Conservation (phyloP, 139 green algal genomes). For the Pycnococcus provasolii region DNA sequence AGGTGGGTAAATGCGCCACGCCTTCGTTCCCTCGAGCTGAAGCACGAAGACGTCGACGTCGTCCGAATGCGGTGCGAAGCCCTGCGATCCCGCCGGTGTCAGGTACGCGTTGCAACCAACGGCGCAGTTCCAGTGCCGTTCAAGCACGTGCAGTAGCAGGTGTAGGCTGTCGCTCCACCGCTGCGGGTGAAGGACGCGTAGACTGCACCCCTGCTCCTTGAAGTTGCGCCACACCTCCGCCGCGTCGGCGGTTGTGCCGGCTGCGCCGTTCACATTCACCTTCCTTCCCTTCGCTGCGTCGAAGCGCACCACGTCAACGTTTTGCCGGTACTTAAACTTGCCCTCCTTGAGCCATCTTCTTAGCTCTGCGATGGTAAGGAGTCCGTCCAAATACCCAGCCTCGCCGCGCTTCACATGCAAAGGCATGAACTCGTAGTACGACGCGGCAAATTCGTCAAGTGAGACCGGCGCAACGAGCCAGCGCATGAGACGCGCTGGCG, state of each 20-base stretch:
- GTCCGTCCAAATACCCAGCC: slow-evolving; percentile 30
- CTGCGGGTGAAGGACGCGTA: slow-evolving; percentile 49
- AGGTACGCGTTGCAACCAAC: slow-evolving; percentile 53
- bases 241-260: slow-evolving; percentile 34
- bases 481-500: slow-evolving; percentile 28
- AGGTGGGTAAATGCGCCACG: slow-evolving; percentile 33
- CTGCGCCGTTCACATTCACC: slow-evolving; percentile 45
- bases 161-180: slow-evolving; percentile 36
- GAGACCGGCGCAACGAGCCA: slow-evolving; percentile 36
- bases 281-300: slow-evolving; percentile 29
- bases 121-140: slow-evolving; percentile 35
- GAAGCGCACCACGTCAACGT: slow-evolving; percentile 55
- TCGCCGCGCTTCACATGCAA: slow-evolving; percentile 39
- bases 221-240: slow-evolving; percentile 42
- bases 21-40: slow-evolving; percentile 46
- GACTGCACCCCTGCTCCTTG: slow-evolving; percentile 33
- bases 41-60: slow-evolving; percentile 60
- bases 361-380: slow-evolving; percentile 40
- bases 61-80: slow-evolving; percentile 54
- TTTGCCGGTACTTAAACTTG: slow-evolving; percentile 40
- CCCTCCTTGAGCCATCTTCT: slow-evolving; percentile 29
- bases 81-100: slow-evolving; percentile 43
- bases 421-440: slow-evolving; percentile 34
- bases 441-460: slow-evolving; percentile 28
- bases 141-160: slow-evolving; percentile 38